Percentiles rank a stretch among this genome's conserved stretches.
These are phyloP conservation scores for Pisolithus marmoratus DNA, from an alignment of 768 basidiomycete species.

Conservation along the genomic window DNA sequence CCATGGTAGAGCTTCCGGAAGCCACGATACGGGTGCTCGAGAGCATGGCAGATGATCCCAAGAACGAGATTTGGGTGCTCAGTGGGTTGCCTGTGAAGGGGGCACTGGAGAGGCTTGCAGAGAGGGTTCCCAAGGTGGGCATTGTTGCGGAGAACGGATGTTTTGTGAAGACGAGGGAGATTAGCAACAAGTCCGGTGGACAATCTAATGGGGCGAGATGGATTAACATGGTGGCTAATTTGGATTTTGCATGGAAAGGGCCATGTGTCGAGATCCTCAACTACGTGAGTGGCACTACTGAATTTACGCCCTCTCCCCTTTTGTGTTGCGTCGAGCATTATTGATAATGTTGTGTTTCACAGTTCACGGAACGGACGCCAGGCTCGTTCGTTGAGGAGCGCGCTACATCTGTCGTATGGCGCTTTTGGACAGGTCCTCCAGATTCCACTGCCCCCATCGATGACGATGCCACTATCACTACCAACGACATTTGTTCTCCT, in stretches of 20 bases:
- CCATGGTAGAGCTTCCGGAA: conserved; percentile 35
- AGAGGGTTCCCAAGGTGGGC: conserved; percentile 60
- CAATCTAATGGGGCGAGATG: conserved; percentile 32
- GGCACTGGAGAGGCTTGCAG: conserved; percentile 57
- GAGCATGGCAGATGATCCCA: conserved; percentile 52
- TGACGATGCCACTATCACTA: conserved; percentile 1
- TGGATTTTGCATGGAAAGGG: conserved; percentile 77
- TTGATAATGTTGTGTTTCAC: not conserved
- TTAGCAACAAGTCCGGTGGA: conserved; percentile 8
- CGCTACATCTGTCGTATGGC: conserved; percentile 78
- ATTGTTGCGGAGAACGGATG: conserved; percentile 90
- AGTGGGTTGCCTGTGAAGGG: conserved; percentile 66
- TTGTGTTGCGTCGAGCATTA: not conserved
- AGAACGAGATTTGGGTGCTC: conserved; percentile 78
- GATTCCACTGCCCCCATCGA: conserved; percentile 8
- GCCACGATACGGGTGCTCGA: conserved; percentile 45
- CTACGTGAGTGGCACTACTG: conserved; percentile 50
- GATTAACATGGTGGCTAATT: conserved; percentile 76
- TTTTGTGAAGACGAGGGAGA: conserved; percentile 57
- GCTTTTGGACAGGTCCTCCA: conserved; percentile 63
- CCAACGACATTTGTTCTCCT: not conserved
- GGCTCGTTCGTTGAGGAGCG: conserved; percentile 82
- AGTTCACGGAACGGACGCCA: conserved; percentile 89
- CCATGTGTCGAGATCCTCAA: conserved; percentile 77
- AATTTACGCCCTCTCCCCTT: not conserved